A percentile compares a stretch with the other conserved stretches of the same genome.
phyloP scores from a whole-genome alignment of 2,329 filamentous ascomycete genomes.

The Fusarium sp. region DNA sequence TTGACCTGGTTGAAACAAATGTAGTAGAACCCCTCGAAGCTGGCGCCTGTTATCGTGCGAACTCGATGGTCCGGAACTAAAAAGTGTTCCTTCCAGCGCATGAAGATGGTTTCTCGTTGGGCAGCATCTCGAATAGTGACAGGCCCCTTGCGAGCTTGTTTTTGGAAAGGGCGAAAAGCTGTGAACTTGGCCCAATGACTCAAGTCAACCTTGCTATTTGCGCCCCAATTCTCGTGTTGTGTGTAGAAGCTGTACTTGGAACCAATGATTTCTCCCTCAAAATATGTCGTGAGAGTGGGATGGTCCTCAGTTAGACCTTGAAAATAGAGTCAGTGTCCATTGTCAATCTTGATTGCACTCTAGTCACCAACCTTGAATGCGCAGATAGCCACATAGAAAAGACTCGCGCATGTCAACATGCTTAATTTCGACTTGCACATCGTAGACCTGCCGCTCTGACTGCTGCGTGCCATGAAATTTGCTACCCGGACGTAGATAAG shows the following conservation, averaged over 20 bases:
- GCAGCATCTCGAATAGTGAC: conserved; percentile 74
- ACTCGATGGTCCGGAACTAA: conserved; percentile 95
- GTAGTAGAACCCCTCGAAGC: conserved; percentile 99
- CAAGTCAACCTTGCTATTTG: conserved; percentile 89
- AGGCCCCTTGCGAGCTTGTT: conserved; percentile 67
- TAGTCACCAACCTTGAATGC: conserved; percentile 82
- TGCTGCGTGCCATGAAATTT: conserved; percentile 91
- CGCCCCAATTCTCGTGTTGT: conserved; percentile 89
- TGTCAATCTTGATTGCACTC: neutral
- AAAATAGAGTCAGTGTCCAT: conserved; percentile 29
- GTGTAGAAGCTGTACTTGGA: conserved; percentile 95
- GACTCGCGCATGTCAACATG: conserved; percentile 95
- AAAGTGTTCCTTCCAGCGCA: conserved; percentile 99
- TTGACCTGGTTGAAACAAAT: conserved; percentile 97
- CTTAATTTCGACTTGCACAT: conserved; percentile 97
- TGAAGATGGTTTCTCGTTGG: conserved; percentile 91
- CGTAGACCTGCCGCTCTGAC: conserved; percentile 92
- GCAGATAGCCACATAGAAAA: conserved; percentile 92
- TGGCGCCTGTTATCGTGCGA: conserved; percentile 89
- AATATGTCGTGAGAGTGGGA: conserved; percentile 97
- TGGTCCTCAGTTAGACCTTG: conserved; percentile 93
- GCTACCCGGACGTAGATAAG: conserved; percentile 87
- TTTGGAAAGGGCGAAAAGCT: conserved; percentile 81
- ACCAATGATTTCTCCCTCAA: conserved; percentile 97
- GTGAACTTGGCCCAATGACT: conserved; percentile 93